A percentile compares a stretch with the other conserved stretches of the same genome.
Evolutionary conservation across 768 basidiomycete genomes (phyloP).

Genomic region (Macrolepiota fuliginosa): DNA sequence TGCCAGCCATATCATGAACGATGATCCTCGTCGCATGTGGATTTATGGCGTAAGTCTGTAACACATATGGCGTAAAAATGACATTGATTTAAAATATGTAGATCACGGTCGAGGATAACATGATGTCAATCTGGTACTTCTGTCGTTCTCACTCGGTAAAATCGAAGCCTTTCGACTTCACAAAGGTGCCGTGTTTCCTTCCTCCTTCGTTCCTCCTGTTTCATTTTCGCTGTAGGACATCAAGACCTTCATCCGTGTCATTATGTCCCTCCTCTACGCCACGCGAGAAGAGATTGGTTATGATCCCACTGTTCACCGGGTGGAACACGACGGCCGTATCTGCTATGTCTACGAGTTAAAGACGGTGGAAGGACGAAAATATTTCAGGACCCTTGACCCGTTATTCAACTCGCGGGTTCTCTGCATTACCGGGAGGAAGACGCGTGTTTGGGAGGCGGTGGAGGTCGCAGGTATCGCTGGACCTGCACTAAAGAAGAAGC

Average conservation of each 20-base stretch:
- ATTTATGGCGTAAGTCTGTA: background rate
- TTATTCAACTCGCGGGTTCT: background rate
- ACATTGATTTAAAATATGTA: background rate
- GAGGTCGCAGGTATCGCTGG: background rate
- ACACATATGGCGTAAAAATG: background rate
- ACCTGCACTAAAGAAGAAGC: background rate
- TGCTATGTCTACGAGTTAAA: background rate
- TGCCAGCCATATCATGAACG: background rate
- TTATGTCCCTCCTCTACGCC: slow-evolving; percentile 6
- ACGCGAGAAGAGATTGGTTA: slow-evolving; percentile 5
- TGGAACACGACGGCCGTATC: background rate
- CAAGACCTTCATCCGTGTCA: background rate
- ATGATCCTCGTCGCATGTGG: background rate
- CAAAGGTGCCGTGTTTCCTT: background rate
- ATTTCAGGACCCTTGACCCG: background rate
- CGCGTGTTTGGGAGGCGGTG: slow-evolving; percentile 15
- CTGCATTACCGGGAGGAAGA: slow-evolving; percentile 11
- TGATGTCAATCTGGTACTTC: slow-evolving; percentile 7
- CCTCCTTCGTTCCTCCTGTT: background rate
- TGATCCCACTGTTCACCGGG: background rate
- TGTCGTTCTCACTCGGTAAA: slow-evolving; percentile 4
- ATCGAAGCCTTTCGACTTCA: background rate
- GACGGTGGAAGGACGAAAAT: background rate
- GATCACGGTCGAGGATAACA: slow-evolving; percentile 2
- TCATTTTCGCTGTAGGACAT: background rate